Conservation (phyloP, 805 yeast species). For the Yamadazyma philogaea region DNA sequence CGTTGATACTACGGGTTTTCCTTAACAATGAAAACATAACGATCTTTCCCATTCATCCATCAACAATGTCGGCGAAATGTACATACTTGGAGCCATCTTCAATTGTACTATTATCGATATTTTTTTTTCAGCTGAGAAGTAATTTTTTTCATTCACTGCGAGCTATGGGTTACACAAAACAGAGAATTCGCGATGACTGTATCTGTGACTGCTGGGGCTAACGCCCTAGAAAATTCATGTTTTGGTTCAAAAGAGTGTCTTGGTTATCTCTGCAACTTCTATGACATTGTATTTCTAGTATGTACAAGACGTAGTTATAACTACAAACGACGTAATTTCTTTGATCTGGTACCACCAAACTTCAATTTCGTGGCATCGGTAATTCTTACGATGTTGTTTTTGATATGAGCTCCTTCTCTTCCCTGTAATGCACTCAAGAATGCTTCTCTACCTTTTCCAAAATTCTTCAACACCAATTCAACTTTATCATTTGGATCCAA, state of each 20-base stretch:
- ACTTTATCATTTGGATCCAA: slow-evolving; percentile 53
- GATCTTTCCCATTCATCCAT: background rate
- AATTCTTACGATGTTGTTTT: slow-evolving; percentile 64
- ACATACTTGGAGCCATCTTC: slow-evolving; percentile 26
- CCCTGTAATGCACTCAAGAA: slow-evolving; percentile 82
- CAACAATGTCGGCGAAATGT: background rate
- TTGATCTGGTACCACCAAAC: slow-evolving; percentile 91
- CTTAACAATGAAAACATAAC: no score
- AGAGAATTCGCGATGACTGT: background rate
- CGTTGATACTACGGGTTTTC: no score
- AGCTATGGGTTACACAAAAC: slow-evolving; percentile 6
- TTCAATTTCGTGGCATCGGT: slow-evolving; percentile 79
- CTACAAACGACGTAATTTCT: slow-evolving; percentile 72
- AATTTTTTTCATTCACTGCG: slow-evolving; percentile 9
- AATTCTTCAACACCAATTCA: slow-evolving; percentile 76
- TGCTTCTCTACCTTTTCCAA: slow-evolving; percentile 88
- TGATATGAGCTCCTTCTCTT: slow-evolving; percentile 74
- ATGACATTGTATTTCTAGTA: slow-evolving; percentile 2
- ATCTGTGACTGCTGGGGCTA: slow-evolving; percentile 8
- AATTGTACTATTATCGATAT: slow-evolving; percentile 10
- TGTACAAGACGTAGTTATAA: slow-evolving; percentile 4
- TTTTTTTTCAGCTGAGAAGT: slow-evolving; percentile 10
- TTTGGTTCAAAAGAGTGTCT: background rate
- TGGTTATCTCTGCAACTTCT: background rate
- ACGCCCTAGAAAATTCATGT: slow-evolving; percentile 4